Conservation (phyloP, 169 alveolate species). For the Babesia bovis region DNA sequence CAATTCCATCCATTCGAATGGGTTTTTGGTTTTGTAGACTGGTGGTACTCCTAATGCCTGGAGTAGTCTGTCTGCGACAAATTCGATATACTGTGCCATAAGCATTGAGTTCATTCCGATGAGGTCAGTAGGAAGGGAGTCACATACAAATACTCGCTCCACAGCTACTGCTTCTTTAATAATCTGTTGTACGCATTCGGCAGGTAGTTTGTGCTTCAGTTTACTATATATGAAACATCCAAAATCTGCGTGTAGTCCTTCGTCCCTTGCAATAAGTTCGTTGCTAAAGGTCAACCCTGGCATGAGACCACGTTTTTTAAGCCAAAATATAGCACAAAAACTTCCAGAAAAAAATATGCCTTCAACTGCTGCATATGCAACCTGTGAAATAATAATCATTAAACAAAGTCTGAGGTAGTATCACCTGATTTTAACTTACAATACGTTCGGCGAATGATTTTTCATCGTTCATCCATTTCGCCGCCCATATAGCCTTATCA, state of each 20-base stretch:
- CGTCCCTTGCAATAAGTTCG: slow-evolving; percentile 97
- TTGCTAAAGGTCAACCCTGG: slow-evolving; percentile 95
- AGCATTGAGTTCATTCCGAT: slow-evolving; percentile 96
- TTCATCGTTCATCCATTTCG: slow-evolving; percentile 93
- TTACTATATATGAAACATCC: slow-evolving; percentile 94
- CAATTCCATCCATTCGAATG: slow-evolving; percentile 99
- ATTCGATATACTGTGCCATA: slow-evolving; percentile 96
- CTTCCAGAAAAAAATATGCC: slow-evolving; percentile 98
- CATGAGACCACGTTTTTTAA: slow-evolving; percentile 95
- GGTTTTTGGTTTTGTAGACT: slow-evolving; percentile 90
- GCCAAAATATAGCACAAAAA: slow-evolving; percentile 98
- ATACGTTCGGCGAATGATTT: slow-evolving; percentile 94
- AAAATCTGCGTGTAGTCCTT: slow-evolving; percentile 99
- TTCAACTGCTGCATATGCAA: slow-evolving; percentile 93
- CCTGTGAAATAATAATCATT: slow-evolving; percentile 31
- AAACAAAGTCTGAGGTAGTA: neutral
- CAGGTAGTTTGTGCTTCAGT: slow-evolving; percentile 87
- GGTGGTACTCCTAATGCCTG: slow-evolving; percentile 91
- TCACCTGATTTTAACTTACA: slow-evolving; percentile 70
- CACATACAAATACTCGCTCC: slow-evolving; percentile 94
- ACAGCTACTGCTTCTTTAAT: slow-evolving; percentile 95
- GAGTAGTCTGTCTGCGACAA: slow-evolving; percentile 97
- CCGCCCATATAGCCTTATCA: slow-evolving; percentile 97
- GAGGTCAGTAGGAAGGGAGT: slow-evolving; percentile 95
- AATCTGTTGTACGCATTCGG: slow-evolving; percentile 89